phyloP scores from a whole-genome alignment of 805 yeast genomes.

The Saturnispora besseyi region DNA sequence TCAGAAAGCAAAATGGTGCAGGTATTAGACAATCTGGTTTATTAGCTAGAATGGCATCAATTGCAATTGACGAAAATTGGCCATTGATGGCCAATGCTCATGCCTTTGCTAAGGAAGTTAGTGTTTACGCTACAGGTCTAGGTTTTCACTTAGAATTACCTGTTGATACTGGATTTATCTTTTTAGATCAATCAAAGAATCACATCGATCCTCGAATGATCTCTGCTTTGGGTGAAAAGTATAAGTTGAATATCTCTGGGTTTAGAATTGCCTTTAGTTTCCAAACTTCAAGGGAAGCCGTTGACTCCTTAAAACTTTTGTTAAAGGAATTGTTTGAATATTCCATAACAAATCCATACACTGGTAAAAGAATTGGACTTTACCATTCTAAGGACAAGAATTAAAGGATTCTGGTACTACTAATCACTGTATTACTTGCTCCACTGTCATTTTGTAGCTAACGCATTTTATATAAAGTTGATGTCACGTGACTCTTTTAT shows the following conservation, averaged over 20 bases:
- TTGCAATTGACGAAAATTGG: constrained; percentile 68
- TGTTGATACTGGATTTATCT: constrained; percentile 77
- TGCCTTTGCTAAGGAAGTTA: constrained; percentile 40
- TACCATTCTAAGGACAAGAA: constrained; percentile 10
- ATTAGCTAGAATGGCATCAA: constrained; percentile 67
- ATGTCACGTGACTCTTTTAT: background rate
- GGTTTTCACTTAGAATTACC: constrained; percentile 61
- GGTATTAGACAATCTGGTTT: constrained; percentile 87
- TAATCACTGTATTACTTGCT: background rate
- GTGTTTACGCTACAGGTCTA: constrained; percentile 38
- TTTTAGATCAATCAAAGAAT: constrained; percentile 48
- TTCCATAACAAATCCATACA: constrained; percentile 45
- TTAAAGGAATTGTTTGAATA: constrained; percentile 49
- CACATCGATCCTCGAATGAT: constrained; percentile 44
- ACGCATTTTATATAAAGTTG: background rate
- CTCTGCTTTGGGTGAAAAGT: constrained; percentile 35
- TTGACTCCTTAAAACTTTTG: constrained; percentile 49
- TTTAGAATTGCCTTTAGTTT: constrained; percentile 77
- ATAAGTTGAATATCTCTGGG: constrained; percentile 58
- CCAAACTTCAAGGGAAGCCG: constrained; percentile 46
- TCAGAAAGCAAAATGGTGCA: constrained; percentile 89
- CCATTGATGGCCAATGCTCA: constrained; percentile 44
- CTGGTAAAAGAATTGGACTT: constrained; percentile 12
- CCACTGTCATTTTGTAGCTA: background rate
- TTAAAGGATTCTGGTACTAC: background rate